Base-by-base conservation (phyloP, 768 basidiomycete genomes). In the Boletus sp. region DNA sequence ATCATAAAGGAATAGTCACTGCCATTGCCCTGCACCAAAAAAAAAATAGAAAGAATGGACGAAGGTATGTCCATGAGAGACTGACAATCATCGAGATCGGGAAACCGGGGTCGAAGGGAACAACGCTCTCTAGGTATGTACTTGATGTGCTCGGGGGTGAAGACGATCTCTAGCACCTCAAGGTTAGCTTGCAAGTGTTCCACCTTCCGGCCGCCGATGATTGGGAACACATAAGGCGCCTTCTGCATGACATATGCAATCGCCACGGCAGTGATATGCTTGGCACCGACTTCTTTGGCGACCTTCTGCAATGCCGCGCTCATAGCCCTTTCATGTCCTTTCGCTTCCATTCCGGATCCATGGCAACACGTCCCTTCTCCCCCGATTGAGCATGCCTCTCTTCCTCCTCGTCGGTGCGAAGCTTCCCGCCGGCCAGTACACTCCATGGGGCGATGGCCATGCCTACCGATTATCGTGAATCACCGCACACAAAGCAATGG, bases 191-290 rank as follows among this genome's bases (percentile, higher is more conserved):
- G 36, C 28, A 81, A 57, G 36, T 80, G 75, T 61, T 78, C 74
- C 39, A 78, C 62, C 59, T 80, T 81, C 55, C 77, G 71, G 5
- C 77, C 76, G 15, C 76, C 76, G 24, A 78, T 61, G 37, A 77
- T 67, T 0, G 77, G 77, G 65, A 79, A 78, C 10, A 78, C 76
- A 49, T 75, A 75, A 1, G 76, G 73, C 9, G 75, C 66, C 67
- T 80, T 80, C 30, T 77, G 76, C 68, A 80, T 71, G 33, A 80
- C 65, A 40, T 78, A 79, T 15, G 76, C 76, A 54, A 80, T 75
- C 5, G 77, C 78, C 7, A 80, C 77, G 17, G 66, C 53, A 0
- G 61, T 66, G 63, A 77, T 65, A 20, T 64, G 64, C 58, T 75
- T 68, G 1, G 69, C 67, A 3, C 73, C 78, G 10, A 79, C 64